Conservation (phyloP, 2,329 filamentous ascomycete species). For the Pseudogymnoascus sp. region DNA sequence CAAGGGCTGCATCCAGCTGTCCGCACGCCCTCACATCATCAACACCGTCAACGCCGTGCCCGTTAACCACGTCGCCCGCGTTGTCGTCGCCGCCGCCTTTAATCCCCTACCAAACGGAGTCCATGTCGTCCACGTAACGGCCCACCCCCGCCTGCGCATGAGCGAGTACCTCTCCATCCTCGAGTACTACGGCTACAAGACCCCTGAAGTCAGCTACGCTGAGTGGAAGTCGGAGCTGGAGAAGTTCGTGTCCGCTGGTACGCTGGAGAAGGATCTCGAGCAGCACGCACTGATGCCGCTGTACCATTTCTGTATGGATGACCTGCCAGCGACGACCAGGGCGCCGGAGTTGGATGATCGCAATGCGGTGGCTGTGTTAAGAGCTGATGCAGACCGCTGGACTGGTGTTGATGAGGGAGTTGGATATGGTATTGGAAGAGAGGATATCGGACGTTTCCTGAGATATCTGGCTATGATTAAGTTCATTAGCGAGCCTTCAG, state of each 20-base stretch:
- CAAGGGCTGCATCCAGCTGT: constrained; percentile 81
- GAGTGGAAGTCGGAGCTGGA: constrained; percentile 61
- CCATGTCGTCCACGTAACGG: constrained; percentile 68
- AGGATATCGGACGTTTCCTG: constrained; percentile 17
- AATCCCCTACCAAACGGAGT: constrained; percentile 38
- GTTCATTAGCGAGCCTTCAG: constrained; percentile 13
- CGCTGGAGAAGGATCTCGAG: constrained; percentile 37
- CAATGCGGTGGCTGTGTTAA: constrained; percentile 57
- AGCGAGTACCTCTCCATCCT: constrained; percentile 66
- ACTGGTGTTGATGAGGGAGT: constrained; percentile 17
- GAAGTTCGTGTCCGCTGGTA: constrained; percentile 42
- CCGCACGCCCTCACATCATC: constrained; percentile 61
- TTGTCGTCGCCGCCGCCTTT: constrained; percentile 67
- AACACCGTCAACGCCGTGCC: constrained; percentile 90
- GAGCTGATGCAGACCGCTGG: constrained; percentile 41
- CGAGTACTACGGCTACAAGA: constrained; percentile 63
- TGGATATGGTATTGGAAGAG: constrained; percentile 17
- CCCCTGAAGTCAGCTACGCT: constrained; percentile 57
- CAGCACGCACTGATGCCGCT: constrained; percentile 63
- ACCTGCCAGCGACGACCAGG: constrained; percentile 57
- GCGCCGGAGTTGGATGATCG: constrained; percentile 59
- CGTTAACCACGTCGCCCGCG: constrained; percentile 72
- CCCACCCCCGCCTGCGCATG: constrained; percentile 67
- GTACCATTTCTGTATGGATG: constrained; percentile 59
- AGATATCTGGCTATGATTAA: constrained; percentile 18